Conservation (phyloP, 2,329 filamentous ascomycete species). For the Periconia sp. region DNA sequence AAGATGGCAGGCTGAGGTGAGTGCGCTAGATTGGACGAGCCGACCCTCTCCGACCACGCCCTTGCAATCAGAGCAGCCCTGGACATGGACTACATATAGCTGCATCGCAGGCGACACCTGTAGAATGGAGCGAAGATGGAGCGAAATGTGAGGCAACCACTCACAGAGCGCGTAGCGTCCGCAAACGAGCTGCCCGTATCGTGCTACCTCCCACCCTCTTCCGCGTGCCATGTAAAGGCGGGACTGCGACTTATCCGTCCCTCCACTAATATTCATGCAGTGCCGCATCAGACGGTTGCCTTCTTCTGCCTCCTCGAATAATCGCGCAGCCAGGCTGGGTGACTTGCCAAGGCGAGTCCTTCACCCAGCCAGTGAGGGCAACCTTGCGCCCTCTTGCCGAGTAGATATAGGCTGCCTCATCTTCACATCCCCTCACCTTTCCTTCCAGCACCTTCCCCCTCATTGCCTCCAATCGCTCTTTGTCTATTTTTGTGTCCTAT, state of each 20-base stretch:
- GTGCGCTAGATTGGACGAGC: background rate
- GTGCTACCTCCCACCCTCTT: constrained; percentile 4
- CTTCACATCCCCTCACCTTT: background rate
- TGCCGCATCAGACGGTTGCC: constrained; percentile 11
- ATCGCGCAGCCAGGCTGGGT: constrained; percentile 13
- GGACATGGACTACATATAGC: constrained; percentile 9
- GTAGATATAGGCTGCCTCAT: constrained; percentile 15
- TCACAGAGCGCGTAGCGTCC: constrained; percentile 7
- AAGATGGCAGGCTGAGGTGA: constrained; percentile 41
- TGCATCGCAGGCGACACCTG: constrained; percentile 7
- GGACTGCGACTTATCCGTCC: background rate
- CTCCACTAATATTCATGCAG: constrained; percentile 2
- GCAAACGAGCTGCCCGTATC: constrained; percentile 4
- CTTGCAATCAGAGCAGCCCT: background rate
- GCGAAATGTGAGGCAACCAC: constrained; percentile 11
- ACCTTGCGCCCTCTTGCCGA: background rate
- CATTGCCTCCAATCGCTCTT: background rate
- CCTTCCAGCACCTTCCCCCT: background rate
- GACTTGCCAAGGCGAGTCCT: constrained; percentile 11
- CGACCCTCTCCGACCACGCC: background rate
- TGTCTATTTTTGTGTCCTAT: background rate
- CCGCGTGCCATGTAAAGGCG: constrained; percentile 15
- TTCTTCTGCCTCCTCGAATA: constrained; percentile 17
- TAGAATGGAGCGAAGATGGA: constrained; percentile 14
- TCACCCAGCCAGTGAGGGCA: constrained; percentile 8